A percentile compares a stretch with the other conserved stretches of the same genome.
phyloP scores from a whole-genome alignment of 208 protist genomes.

The Trypanosoma melophagium region DNA sequence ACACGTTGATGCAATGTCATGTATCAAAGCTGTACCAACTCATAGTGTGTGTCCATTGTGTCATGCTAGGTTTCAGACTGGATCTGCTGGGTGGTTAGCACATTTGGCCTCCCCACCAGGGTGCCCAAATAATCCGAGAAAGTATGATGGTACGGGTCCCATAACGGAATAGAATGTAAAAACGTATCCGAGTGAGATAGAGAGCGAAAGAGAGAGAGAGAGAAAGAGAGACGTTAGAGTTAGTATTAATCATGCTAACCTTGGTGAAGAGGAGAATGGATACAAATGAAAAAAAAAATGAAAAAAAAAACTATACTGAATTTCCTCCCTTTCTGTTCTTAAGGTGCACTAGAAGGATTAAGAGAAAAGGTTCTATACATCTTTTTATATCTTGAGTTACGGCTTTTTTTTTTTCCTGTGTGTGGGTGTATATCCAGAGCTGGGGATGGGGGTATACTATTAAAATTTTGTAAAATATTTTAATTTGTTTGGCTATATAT shows the following conservation, averaged over 20 bases:
- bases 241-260: background rate
- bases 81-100: slow-evolving; percentile 69
- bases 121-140: slow-evolving; percentile 86
- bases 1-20: slow-evolving; percentile 62
- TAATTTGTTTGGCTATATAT: no score
- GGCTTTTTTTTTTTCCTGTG: no score
- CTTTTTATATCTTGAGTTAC: no score
- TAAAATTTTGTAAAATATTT: no score
- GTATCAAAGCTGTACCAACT: slow-evolving; percentile 66
- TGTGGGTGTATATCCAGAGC: no score
- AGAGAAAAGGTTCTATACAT: no score
- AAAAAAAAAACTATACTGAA: background rate
- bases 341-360: no score
- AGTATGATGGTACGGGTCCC: slow-evolving; percentile 70
- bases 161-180: slow-evolving; percentile 15
- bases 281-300: slow-evolving; percentile 9
- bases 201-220: no score
- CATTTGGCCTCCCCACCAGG: slow-evolving; percentile 78
- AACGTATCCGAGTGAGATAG: no score
- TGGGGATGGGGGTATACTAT: no score
- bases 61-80: slow-evolving; percentile 68
- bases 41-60: slow-evolving; percentile 87
- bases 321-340: background rate
- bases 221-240: background rate
- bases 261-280: background rate